Base-by-base conservation (phyloP, 768 basidiomycete species). In the Peribolospora kevripleyi region DNA sequence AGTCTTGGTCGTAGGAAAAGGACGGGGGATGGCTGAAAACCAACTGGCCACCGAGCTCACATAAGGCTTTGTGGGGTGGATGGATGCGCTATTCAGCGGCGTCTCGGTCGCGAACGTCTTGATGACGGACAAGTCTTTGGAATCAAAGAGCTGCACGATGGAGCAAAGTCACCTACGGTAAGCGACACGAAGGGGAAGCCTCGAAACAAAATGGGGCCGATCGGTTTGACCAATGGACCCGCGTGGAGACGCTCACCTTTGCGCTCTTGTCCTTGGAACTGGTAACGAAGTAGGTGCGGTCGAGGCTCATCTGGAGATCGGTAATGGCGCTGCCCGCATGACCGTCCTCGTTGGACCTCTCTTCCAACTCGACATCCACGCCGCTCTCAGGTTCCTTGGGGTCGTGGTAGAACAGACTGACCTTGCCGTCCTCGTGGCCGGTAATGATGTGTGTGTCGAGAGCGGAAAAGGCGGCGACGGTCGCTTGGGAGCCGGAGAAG, bases 251-350 rank as follows among this genome's bases (percentile, higher is more conserved):
- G 71, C 80, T 53, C 59, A 87, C 86, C 72, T 86, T 77, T 40
- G 93, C 88, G 39, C 80, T 81, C 72, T 97, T 95, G 68, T 98
- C 93, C 70, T 93, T 95, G 70, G 83, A 85, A 65, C 82, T 82
- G 6, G 93, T 98, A 65, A 95, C 74, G 68, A 95, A 93, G 67
- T 95, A 98, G 11, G 85, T 82, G 56, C 84, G 74, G 66, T 97
- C 93, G 43, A 77, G 76, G 63, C 80, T 80, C 59, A 95, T 69
- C 66, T 98, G 93, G 56, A 98, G 70, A 69, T 98, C 93, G 42
- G 88, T 95, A 51, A 97, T 80, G 46, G 74, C 25, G 25, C 25
- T 25, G 25, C 25, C 25, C 25, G 25, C 25, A 25, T 25, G 25
- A 25, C 70, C 62, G 85, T 65, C 68, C 11, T 59, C 51, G 67